Evolutionary conservation across 768 basidiomycete species (phyloP).

Genomic region (Piloderma croceum): DNA sequence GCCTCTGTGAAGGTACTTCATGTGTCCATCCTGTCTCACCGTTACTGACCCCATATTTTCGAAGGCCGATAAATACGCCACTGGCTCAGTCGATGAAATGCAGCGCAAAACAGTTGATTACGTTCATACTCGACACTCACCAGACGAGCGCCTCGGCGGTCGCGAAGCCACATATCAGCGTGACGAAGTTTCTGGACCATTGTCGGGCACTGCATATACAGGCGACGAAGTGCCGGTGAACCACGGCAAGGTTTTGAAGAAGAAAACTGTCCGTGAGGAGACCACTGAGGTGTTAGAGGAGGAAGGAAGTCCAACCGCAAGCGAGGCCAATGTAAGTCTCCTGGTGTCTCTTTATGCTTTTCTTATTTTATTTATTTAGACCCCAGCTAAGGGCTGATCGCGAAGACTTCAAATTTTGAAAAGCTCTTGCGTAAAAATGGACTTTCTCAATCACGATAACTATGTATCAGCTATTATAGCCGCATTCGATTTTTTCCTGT

Average conservation of each 20-base stretch:
- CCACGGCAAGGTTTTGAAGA: constrained; percentile 24
- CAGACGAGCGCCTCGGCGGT: constrained; percentile 10
- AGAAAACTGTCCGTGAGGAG: constrained; percentile 10
- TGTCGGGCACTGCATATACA: constrained; percentile 26
- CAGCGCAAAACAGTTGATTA: constrained; percentile 19
- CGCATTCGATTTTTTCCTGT: no score
- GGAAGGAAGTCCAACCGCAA: constrained; percentile 3
- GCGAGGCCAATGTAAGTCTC: no score
- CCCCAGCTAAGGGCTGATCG: no score
- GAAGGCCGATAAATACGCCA: constrained; percentile 22
- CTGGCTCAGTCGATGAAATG: constrained; percentile 14
- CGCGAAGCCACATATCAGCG: constrained; percentile 24
- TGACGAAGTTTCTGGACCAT: constrained; percentile 23
- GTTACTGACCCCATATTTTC: no score
- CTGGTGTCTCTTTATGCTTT: no score
- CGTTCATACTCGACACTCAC: constrained; percentile 8
- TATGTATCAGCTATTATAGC: no score
- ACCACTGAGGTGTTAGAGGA: constrained; percentile 2
- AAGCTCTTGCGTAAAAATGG: no score
- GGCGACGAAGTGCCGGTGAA: constrained; percentile 25
- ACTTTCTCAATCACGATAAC: no score
- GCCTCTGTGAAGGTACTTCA: constrained; percentile 52
- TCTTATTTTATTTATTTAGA: no score
- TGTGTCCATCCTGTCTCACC: no score
- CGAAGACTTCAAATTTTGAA: no score